These are phyloP conservation scores for Rubroboletus satanas DNA, from an alignment of 768 basidiomycete genomes.

Conservation along the genomic window DNA sequence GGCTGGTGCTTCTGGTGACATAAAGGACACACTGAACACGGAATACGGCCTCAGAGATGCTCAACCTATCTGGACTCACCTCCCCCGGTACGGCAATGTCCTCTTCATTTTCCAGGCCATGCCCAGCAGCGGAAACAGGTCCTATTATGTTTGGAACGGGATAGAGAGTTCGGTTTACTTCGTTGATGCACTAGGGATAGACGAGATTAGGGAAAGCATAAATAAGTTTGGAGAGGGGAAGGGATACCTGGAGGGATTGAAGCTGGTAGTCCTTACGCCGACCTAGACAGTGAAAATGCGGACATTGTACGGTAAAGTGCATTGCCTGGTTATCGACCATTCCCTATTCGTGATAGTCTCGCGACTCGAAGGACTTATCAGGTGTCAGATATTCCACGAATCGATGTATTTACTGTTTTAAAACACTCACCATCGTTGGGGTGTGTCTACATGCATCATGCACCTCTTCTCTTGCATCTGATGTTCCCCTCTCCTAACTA, in stretches of 20 bases:
- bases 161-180: neutral
- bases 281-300: neutral
- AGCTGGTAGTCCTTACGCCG: neutral
- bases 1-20: neutral
- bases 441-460: neutral
- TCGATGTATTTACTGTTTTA: neutral
- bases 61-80: neutral
- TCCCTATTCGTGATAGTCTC: neutral
- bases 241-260: neutral
- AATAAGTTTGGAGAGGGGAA: neutral
- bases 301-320: neutral
- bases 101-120: slow-evolving; percentile 3
- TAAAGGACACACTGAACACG: neutral
- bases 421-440: neutral
- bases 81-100: neutral
- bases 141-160: slow-evolving; percentile 5
- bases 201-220: neutral
- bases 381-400: neutral
- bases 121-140: neutral
- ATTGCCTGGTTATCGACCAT: too few species aligned
- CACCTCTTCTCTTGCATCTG: neutral
- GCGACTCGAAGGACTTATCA: neutral
- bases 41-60: neutral
- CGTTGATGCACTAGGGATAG: neutral
- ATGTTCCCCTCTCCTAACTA: neutral